Evolutionary conservation across 1,284 basidiomycete species (phyloP), one percentile per base, ranked within the genome.

Genomic region (Cryptococcus floricola): DNA sequence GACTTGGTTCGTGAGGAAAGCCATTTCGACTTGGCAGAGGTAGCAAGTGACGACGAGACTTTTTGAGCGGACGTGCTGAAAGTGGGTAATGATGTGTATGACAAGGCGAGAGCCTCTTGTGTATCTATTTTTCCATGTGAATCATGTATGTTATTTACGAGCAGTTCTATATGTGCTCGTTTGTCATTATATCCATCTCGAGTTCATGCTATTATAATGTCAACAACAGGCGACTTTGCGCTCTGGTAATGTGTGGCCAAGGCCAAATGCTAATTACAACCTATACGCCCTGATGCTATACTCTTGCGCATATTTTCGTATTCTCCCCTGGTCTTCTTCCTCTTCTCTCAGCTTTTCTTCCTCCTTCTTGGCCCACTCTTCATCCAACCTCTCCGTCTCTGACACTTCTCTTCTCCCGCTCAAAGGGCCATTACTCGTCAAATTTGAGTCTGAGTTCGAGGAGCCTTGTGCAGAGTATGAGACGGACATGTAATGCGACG

Each of bases 1-100:
- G 60, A 59, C 54, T 66, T 71, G 66, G 48, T 70, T 51, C 63
- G 65, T 23, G 66, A 70, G 43, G 68, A 70, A 53, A 70, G 66
- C 48, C 43, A 58, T 10, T 67, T 68, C 53, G 67, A 58, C 23
- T 53, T 70, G 41, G 62, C 63, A 14, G 63, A 62, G 44, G 56
- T 52, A 19, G 62, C 54, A 6, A 59, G 54, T 5, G 64, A 57
- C 23, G 65, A 58, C 27, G 56, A 57, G 47, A 49, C 48, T 44
- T 53, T 57, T 38, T 57, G 34, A 52, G 8, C 16, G 10, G 23
- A 16, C 13, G 27, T 9, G 37, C 43, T n/a, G 52, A 31, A 42
- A 28, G 5, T 13, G 31, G 52, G 37, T 39, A 49, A 23, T n/a
- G 28, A 38, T 19, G 9, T 49, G 13, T n/a, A 16, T 18, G 48